Base-by-base conservation (phyloP, 805 yeast genomes). In the Wickerhamiella qilinensis region DNA sequence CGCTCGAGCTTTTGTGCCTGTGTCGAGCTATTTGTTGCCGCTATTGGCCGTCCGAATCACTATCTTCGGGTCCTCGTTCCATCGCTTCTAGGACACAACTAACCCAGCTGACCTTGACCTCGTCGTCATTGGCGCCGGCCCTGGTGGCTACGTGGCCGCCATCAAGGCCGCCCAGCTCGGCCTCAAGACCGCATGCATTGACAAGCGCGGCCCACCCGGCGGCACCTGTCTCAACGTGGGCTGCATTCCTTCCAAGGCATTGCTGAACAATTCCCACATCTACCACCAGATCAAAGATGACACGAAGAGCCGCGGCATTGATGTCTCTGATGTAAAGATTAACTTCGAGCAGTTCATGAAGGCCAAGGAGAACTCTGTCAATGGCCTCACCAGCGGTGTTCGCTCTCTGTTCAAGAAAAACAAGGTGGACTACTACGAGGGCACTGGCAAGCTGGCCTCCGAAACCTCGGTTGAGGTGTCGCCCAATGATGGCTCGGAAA, bases 151-250 rank as follows among this genome's bases (percentile, higher is more conserved):
- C 61, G 91, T 91, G 52, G 97, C 96, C 40, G 98, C 99, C 55
- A 91, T 91, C 62, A 88, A 84, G 63, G 95, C 95, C 43, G 98
- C 98, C 37, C 99, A 91, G 68, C 69, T 86, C 44, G 96, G 96
- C 31, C 71, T 69, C 52, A 77, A 86, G 62, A 84, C 95, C 39
- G 98, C 96, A 27, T 91, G 98, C 72, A 68, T 91, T 49, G 99
- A 91, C 63, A 85, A 84, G 67, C 79, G 99, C 63, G 99, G 99
- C 34, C 64, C 75, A 33, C 72, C 93, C 46, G 99, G 99, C 46
- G 99, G 99, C 55, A 91, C 98, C 40, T 91, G 99, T 74, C 68
- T 93, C 54, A 91, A 91, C 63, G 97, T 91, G 39, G 99, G 99
- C 36, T 91, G 99, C 71, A 91, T 91, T 55, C 99, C 99, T 43